Evolutionary conservation across 495 filamentous ascomycete genomes (phyloP), one percentile per base, ranked within the genome.

Genomic region (Penicillium cosmopolitanum): DNA sequence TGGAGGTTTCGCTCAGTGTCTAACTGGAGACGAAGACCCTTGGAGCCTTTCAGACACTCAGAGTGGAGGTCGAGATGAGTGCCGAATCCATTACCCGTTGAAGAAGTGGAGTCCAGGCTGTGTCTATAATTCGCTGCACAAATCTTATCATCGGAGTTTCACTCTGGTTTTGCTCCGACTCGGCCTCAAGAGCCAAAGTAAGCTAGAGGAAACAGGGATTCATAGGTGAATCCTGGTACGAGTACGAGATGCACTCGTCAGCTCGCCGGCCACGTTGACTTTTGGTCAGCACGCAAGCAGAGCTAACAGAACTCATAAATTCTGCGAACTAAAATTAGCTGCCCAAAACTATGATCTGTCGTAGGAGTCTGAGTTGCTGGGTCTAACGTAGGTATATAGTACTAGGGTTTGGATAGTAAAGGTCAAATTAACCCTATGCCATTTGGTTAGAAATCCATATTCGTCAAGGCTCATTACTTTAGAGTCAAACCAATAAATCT

Each of bases 41-140:
- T 31, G 5, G 28, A 8, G 28, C 28, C 5, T 31, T 31, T 7
- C 28, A 31, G 28, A 31, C 28, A 28, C 56, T 25, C 25, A 47
- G 35, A 53, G 28, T 43, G 25, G 50, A 12, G 34, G 43, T 33
- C 16, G 43, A 33, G 50, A 59, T 33, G 57, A 59, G 50, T 33
- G 52, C 57, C 38, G 56, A 53, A 58, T 34, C 15, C 6, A 33
- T 25, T 33, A 6, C 55, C 47, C 7, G 11, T 51, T 42, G 19
- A 33, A 44, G 55, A 33, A 51, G 28, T 50, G 46, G 46, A 25
- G 46, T 23, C 10, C 5, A 10, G 46, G 21, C 15, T 23, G 21
- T n/a, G 46, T 48, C 23, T 3, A 9, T 11, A 9, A 47, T 47
- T n/a, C 5, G 46, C 42, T 46, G 42, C 42, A 46, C 15, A 46